phyloP scores from a whole-genome alignment of 2,329 filamentous ascomycete species.

The Trichoderma koningii region DNA sequence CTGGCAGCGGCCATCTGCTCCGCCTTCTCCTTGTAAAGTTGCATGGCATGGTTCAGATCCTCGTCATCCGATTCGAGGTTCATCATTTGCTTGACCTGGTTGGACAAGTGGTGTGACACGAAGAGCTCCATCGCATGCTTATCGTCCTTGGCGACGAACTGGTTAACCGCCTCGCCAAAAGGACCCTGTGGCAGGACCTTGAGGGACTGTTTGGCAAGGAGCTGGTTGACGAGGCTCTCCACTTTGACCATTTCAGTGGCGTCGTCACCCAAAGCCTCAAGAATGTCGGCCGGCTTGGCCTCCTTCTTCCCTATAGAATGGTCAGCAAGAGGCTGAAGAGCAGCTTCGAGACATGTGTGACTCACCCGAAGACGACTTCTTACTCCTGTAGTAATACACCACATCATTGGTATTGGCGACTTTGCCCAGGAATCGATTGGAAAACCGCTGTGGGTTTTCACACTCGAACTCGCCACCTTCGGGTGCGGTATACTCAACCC shows the following conservation, averaged over 20 bases:
- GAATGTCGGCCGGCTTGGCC: conserved; percentile 62
- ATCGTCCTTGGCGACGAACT: conserved; percentile 94
- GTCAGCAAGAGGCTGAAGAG: conserved; percentile 11
- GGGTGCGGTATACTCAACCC: conserved; percentile 84
- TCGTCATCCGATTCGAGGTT: conserved; percentile 63
- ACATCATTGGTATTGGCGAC: conserved; percentile 95
- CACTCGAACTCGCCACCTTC: conserved; percentile 85
- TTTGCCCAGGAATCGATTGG: conserved; percentile 83
- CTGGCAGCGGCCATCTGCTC: conserved; percentile 71
- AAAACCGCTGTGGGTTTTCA: conserved; percentile 95
- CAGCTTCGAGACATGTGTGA: background rate
- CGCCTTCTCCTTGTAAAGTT: conserved; percentile 66
- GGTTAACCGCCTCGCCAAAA: conserved; percentile 88
- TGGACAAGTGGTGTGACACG: conserved; percentile 69
- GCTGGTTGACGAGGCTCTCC: conserved; percentile 84
- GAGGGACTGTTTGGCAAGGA: conserved; percentile 80
- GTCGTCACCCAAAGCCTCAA: conserved; percentile 53
- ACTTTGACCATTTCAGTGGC: conserved; percentile 74
- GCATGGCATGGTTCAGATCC: conserved; percentile 73
- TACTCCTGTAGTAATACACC: conserved; percentile 89
- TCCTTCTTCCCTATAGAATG: conserved; percentile 38
- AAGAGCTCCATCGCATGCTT: conserved; percentile 87
- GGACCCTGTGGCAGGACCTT: conserved; percentile 91
- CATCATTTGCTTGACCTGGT: conserved; percentile 71
- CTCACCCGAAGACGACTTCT: conserved; percentile 56